Conservation (phyloP, 108 stramenopile species). For the Schizochytrium sp. region DNA sequence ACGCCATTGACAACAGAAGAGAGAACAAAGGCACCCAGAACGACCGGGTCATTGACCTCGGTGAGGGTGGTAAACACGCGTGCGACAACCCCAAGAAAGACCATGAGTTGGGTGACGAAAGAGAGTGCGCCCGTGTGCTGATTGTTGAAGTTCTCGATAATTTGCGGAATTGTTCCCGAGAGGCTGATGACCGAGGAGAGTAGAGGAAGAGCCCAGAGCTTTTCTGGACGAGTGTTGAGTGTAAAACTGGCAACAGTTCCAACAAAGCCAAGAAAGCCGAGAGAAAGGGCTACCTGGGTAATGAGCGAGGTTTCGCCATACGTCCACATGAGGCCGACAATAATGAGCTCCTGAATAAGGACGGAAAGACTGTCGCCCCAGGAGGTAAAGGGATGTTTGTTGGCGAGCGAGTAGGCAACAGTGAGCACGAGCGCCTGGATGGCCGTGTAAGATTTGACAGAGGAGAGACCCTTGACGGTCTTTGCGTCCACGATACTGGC, state of each 20-base stretch:
- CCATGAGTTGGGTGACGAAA: not conserved
- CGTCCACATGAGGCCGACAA: conserved; percentile 1
- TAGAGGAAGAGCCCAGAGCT: not conserved
- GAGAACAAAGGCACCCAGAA: not conserved
- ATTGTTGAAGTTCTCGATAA: not conserved
- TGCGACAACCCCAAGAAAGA: not conserved
- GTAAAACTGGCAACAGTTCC: not conserved
- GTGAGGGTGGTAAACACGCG: not conserved
- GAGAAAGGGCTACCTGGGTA: not conserved
- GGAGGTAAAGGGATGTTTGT: not conserved
- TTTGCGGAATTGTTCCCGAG: not conserved
- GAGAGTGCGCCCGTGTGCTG: not conserved
- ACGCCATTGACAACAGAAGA: not conserved
- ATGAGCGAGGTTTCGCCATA: not conserved
- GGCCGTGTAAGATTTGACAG: not conserved
- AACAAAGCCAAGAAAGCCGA: not conserved
- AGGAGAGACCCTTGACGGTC: not conserved
- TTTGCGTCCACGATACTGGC: not conserved
- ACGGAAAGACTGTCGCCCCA: conserved; percentile 8
- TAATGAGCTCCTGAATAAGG: not conserved
- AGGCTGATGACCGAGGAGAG: not conserved
- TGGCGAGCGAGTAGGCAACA: not conserved
- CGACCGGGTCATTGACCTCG: conserved; percentile 8
- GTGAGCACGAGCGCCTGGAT: not conserved
- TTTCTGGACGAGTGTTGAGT: not conserved